Conservation (phyloP, 345 rosid genomes). For the Erucastrum elatum region DNA sequence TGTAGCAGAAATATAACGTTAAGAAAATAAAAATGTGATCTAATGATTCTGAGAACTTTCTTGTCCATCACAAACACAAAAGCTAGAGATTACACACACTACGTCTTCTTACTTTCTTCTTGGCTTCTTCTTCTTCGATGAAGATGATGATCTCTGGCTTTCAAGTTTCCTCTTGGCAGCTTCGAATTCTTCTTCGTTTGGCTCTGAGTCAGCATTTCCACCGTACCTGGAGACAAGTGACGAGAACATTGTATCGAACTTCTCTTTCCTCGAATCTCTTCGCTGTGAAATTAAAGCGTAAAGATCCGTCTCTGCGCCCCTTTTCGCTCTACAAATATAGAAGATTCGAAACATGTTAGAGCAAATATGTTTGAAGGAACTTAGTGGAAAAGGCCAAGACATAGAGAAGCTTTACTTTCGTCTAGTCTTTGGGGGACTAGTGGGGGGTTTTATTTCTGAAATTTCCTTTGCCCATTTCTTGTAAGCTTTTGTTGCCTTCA, state of each 20-base stretch:
- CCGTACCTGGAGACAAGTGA: slow-evolving; percentile 76
- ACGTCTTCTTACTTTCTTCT: not conserved
- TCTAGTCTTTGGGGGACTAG: slow-evolving; percentile 53
- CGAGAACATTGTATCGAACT: slow-evolving; percentile 80
- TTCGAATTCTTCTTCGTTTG: slow-evolving; percentile 89
- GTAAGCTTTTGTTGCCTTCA: slow-evolving; percentile 72
- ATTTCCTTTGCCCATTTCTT: slow-evolving; percentile 76
- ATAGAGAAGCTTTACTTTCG: slow-evolving; percentile 52
- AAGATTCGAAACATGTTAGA: not conserved
- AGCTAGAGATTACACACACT: not conserved
- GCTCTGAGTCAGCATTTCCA: slow-evolving; percentile 54
- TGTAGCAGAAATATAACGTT: not conserved
- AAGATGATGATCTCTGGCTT: slow-evolving; percentile 44
- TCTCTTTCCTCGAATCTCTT: slow-evolving; percentile 60
- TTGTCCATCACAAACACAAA: not conserved
- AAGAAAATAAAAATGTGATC: not conserved
- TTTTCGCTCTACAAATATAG: slow-evolving; percentile 42
- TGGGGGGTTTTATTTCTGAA: slow-evolving; percentile 70
- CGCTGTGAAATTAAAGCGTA: slow-evolving; percentile 64
- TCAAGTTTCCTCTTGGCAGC: slow-evolving; percentile 75
- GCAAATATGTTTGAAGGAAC: no score
- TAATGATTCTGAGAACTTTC: not conserved
- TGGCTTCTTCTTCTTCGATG: not conserved
- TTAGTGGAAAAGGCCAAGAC: not conserved
- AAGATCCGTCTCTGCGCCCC: slow-evolving; percentile 58